Evolutionary conservation across 176 grass and related monocot genomes (phyloP).

Genomic region (Pontederia paniculata): DNA sequence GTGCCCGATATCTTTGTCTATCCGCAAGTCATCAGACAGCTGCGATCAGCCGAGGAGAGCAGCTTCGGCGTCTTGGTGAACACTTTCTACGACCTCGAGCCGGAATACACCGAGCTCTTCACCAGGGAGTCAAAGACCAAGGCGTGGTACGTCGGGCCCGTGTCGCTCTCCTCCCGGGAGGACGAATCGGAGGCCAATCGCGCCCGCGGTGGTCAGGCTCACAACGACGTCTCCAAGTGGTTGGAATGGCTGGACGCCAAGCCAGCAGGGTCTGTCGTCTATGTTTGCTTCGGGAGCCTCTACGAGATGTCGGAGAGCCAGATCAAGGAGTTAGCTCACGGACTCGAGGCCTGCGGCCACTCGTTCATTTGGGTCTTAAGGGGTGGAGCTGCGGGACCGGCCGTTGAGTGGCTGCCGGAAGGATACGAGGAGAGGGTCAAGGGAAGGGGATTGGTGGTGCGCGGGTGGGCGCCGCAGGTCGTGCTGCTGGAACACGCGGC

Average conservation of each 20-base stretch:
- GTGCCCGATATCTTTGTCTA: not conserved
- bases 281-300: conserved; percentile 60
- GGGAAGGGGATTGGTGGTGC: conserved; percentile 17
- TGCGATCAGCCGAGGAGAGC: not conserved
- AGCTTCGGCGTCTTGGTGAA: conserved; percentile 6
- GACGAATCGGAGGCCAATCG: not conserved
- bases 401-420: conserved; percentile 20
- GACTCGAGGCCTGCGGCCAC: conserved; percentile 20
- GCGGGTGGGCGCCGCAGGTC: not conserved
- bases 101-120: conserved; percentile 9
- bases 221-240: conserved; percentile 7
- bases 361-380: conserved; percentile 65
- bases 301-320: not conserved
- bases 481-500: conserved; percentile 9
- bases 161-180: not conserved
- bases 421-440: conserved; percentile 20
- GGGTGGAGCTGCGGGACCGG: conserved; percentile 3
- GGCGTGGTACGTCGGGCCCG: conserved; percentile 5
- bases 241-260: conserved; percentile 24
- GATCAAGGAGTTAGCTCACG: conserved; percentile 32
- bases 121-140: not conserved
- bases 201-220: conserved; percentile 6
- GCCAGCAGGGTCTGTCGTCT: conserved; percentile 21
- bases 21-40: not conserved
- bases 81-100: conserved; percentile 13